Conservation (phyloP, 2,329 filamentous ascomycete species). For the Bipolaris cookei region DNA sequence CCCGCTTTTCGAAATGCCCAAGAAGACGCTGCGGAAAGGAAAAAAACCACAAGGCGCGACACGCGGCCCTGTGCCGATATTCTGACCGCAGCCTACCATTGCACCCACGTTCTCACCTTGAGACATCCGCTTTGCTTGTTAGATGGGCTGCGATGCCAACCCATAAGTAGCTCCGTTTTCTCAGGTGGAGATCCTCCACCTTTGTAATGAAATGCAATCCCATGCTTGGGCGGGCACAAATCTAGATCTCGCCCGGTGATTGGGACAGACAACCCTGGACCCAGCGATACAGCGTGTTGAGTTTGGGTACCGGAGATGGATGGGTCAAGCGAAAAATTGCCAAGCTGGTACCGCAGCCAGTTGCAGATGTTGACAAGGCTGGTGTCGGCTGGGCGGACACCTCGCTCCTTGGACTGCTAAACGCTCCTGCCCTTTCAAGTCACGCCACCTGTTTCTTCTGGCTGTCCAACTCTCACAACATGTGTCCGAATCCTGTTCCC, state of each 20-base stretch:
- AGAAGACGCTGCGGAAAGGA: slow-evolving; percentile 4
- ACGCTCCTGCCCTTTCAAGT: not conserved
- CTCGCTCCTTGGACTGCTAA: not conserved
- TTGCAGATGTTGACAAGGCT: not conserved
- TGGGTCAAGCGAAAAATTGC: slow-evolving; percentile 1
- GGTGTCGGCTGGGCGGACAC: not conserved
- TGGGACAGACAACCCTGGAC: slow-evolving; percentile 1
- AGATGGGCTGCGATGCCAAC: not conserved
- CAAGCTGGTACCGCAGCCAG: not conserved
- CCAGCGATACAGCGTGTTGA: not conserved
- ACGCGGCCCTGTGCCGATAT: not conserved
- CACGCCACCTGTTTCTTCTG: not conserved
- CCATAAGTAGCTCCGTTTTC: not conserved
- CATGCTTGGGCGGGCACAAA: not conserved
- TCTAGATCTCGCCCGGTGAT: not conserved
- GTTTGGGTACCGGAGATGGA: slow-evolving; percentile 21
- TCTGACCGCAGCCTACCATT: slow-evolving; percentile 4
- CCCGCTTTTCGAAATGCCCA: slow-evolving; percentile 8
- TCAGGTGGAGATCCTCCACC: not conserved
- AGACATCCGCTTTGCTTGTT: not conserved
- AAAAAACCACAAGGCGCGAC: not conserved
- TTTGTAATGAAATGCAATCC: not conserved
- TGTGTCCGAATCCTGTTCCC: not conserved
- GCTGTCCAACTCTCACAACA: not conserved
- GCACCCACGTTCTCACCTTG: slow-evolving; percentile 6